Conservation (phyloP, 2,329 filamentous ascomycete species). For the Epichloe bromicola region DNA sequence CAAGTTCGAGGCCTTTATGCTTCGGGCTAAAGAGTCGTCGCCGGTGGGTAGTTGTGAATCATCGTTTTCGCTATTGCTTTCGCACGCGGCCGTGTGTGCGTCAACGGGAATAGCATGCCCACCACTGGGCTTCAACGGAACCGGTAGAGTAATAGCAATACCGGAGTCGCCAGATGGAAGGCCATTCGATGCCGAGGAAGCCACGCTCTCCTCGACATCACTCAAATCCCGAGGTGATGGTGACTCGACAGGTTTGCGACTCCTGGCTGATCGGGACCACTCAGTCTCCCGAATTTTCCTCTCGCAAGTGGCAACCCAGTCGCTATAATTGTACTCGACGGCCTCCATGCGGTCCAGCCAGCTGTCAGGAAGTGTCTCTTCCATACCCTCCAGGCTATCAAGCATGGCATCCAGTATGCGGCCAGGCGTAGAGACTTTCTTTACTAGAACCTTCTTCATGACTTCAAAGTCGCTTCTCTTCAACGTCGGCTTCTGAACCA, state of each 20-base stretch:
- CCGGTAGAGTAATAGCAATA: neutral
- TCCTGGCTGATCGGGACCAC: constrained; percentile 16
- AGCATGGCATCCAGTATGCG: constrained; percentile 71
- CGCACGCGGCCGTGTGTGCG: neutral
- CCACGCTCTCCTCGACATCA: neutral
- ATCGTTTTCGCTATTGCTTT: neutral
- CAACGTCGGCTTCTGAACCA: constrained; percentile 15
- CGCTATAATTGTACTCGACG: constrained; percentile 63
- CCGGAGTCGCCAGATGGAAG: neutral
- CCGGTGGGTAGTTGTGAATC: neutral
- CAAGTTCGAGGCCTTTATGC: neutral
- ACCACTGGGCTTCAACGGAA: neutral
- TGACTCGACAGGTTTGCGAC: neutral
- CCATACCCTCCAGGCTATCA: constrained; percentile 69
- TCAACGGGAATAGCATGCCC: neutral
- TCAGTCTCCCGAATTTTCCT: constrained; percentile 58
- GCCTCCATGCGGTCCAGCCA: constrained; percentile 84
- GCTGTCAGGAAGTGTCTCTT: constrained; percentile 69
- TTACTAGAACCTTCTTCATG: constrained; percentile 52
- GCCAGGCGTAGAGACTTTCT: constrained; percentile 57
- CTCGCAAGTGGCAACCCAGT: constrained; percentile 72
- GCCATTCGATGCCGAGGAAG: neutral
- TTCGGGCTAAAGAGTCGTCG: neutral
- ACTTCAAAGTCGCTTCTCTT: constrained; percentile 36
- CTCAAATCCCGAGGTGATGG: neutral